Base-by-base conservation (phyloP, 257 asterid genomes). In the Nicotiana obtusifolia region DNA sequence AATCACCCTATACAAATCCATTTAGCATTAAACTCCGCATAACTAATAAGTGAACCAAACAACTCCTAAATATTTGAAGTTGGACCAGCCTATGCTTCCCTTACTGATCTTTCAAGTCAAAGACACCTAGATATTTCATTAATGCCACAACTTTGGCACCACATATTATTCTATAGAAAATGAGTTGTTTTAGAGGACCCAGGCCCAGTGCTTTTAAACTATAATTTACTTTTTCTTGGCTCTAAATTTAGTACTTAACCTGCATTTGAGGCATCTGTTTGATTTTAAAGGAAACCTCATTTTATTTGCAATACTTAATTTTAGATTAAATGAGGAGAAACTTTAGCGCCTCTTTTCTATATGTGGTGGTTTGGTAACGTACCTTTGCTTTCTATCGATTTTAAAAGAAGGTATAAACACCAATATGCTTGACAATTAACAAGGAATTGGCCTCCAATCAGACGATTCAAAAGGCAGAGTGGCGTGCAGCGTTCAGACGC, bases 131-230 rank as follows among this genome's bases (percentile, higher is more conserved):
- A 85, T 81, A 84, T 84, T 85, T 87, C 28, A 68, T 68, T 71
- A 87, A 60, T 77, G 64, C 64, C 82, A 78, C 84, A 83, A 64
- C 73, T 85, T 59, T 79, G 67, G 3, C 56, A 84, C 91, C 91
- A 89, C 94, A 88, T 17, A 75, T 78, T 87, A 78, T 81, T 82
- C 10, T 8, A 41, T 66, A 64, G 77, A 68, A 84, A 76, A 60
- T 81, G 83, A 84, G 89, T 83, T 84, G 91, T 83, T 82, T 68
- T 84, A 88, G 91, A 89, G 77, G 78, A 41, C 20, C 41, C 5
- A 47, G 10, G 24, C 89, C 88, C 81, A 13, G 19, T 26, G 83
- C 89, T 84, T 88, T 90, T 86, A 89, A 86, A 83, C 37, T 47
- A 44, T 49, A 49, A 73, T 15, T 44, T 71, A 22, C 35, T 22